Conservation (phyloP, 768 basidiomycete genomes). For the Macrolepiota fuliginosa region DNA sequence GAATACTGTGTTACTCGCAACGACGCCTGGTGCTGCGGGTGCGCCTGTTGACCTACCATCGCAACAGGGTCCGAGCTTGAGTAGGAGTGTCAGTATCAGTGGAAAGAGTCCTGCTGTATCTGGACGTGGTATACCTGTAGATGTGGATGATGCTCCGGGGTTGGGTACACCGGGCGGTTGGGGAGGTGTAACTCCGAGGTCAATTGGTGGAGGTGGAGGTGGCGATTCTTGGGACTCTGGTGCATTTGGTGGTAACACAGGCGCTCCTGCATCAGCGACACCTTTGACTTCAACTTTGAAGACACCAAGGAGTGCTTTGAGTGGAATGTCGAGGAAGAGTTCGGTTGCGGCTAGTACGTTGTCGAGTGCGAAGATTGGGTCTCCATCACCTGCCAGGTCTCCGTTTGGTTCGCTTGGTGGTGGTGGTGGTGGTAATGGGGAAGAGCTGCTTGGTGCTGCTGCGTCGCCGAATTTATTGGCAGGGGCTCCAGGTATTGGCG, state of each 20-base stretch:
- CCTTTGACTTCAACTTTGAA: neutral
- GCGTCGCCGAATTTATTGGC: conserved; percentile 5
- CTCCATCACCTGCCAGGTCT: conserved; percentile 22
- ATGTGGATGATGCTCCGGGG: conserved; percentile 7
- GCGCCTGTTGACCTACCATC: neutral
- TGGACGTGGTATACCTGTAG: neutral
- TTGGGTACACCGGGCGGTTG: neutral
- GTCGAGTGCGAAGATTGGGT: conserved; percentile 22
- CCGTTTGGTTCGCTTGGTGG: conserved; percentile 16
- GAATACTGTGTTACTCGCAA: neutral
- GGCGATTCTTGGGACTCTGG: neutral
- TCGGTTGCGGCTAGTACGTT: conserved; percentile 14
- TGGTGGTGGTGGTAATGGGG: conserved; percentile 8
- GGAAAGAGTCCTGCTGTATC: neutral
- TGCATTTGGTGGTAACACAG: neutral
- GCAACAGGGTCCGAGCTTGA: neutral
- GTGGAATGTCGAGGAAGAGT: conserved; percentile 2
- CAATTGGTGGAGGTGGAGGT: neutral
- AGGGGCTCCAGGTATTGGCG: conserved; percentile 25
- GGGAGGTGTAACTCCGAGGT: neutral
- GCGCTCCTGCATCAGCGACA: neutral
- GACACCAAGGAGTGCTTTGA: neutral
- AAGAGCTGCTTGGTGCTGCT: conserved; percentile 12
- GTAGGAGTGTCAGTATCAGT: neutral
- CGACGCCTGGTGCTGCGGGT: neutral